Percentiles rank a stretch among this genome's conserved stretches.
phyloP scores from a whole-genome alignment of 768 basidiomycete genomes.

The Termitomyces sp. region DNA sequence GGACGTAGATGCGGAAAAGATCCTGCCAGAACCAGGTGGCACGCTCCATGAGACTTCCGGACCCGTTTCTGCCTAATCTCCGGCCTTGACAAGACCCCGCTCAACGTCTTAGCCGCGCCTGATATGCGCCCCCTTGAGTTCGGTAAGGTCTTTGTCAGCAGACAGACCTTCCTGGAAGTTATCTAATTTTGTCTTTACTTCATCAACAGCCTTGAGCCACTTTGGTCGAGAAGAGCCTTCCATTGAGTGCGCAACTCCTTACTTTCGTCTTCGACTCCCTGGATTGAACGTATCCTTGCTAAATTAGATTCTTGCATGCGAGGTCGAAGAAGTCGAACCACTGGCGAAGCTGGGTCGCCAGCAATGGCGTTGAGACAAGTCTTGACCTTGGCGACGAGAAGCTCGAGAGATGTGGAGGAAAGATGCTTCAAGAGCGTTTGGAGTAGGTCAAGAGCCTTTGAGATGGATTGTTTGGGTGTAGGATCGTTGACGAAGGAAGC shows the following conservation, averaged over 20 bases:
- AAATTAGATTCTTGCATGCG: slow-evolving; percentile 44
- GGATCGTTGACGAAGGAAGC: slow-evolving; percentile 60
- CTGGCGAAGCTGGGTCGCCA: slow-evolving; percentile 46
- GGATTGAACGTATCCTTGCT: slow-evolving; percentile 51
- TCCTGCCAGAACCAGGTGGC: slow-evolving; percentile 82
- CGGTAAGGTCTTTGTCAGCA: slow-evolving; percentile 48
- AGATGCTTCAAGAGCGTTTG: slow-evolving; percentile 52
- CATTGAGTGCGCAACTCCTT: slow-evolving; percentile 50
- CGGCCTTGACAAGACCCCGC: slow-evolving; percentile 32
- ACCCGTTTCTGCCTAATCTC: slow-evolving; percentile 38
- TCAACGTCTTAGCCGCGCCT: slow-evolving; percentile 51
- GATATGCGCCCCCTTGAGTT: slow-evolving; percentile 45
- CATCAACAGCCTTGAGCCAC: slow-evolving; percentile 52
- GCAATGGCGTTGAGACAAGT: slow-evolving; percentile 47
- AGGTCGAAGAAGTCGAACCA: slow-evolving; percentile 56
- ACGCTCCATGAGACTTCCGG: slow-evolving; percentile 55
- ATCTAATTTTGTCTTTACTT: slow-evolving; percentile 42
- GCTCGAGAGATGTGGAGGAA: slow-evolving; percentile 50
- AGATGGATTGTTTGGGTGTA: slow-evolving; percentile 60
- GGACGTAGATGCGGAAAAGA: slow-evolving; percentile 76
- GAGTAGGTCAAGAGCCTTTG: slow-evolving; percentile 48
- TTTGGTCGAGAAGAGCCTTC: slow-evolving; percentile 47
- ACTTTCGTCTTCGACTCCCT: slow-evolving; percentile 42
- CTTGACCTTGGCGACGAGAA: slow-evolving; percentile 41
- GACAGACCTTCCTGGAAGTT: slow-evolving; percentile 46